Evolutionary conservation across 768 basidiomycete genomes (phyloP).

Genomic region (Ramaria sp.): DNA sequence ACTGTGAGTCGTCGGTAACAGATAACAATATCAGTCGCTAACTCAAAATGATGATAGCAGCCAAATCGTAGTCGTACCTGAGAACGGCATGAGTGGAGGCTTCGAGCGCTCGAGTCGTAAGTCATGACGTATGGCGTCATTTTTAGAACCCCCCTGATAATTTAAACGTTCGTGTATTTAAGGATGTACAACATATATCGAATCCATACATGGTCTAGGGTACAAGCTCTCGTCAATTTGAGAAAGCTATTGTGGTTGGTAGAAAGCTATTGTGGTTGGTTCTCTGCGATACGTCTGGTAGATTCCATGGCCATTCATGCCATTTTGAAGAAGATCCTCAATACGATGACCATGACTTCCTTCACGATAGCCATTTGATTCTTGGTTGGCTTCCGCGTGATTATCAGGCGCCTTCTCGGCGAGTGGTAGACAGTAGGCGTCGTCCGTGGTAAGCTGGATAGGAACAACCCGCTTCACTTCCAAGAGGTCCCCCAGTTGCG

Average conservation of each 20-base stretch:
- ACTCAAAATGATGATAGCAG: no score
- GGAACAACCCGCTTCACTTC: constrained; percentile 56
- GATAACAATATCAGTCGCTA: not conserved
- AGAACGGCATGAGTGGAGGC: constrained; percentile 2
- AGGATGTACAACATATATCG: not conserved
- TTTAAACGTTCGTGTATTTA: not conserved
- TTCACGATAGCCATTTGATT: not conserved
- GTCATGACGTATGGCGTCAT: not conserved
- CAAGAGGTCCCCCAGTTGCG: constrained; percentile 39
- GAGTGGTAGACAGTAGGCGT: no score
- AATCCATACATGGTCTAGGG: not conserved
- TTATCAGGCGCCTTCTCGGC: no score
- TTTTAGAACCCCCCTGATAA: not conserved
- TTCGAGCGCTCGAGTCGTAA: no score
- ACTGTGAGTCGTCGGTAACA: constrained; percentile 25
- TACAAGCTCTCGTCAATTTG: no score
- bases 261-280: no score
- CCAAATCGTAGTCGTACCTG: not conserved
- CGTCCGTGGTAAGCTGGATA: constrained; percentile 52
- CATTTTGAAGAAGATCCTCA: not conserved
- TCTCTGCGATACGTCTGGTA: no score
- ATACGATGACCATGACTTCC: not conserved
- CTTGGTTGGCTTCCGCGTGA: not conserved
- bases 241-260: no score
- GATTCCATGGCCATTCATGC: not conserved